Percentiles rank a stretch among this genome's conserved stretches.
Evolutionary conservation across 2,329 filamentous ascomycete species (phyloP).

Genomic region (Xylariaceae sp.): DNA sequence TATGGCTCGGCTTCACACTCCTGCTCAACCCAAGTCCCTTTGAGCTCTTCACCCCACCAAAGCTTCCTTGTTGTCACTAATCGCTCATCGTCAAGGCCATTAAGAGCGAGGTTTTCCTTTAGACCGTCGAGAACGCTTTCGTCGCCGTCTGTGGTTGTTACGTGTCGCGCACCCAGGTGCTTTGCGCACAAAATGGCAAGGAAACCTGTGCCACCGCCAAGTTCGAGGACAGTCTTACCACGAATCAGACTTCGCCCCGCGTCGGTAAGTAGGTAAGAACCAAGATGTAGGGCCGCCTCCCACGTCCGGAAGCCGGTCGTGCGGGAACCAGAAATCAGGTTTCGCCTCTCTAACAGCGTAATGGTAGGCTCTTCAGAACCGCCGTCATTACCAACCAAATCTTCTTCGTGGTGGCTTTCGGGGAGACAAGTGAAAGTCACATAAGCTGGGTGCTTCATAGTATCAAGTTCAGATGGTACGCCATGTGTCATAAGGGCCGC

Average conservation of each 20-base stretch:
- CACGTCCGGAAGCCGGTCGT: constrained; percentile 73
- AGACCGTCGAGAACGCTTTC: constrained; percentile 58
- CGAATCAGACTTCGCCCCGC: constrained; percentile 52
- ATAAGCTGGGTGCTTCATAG: constrained; percentile 64
- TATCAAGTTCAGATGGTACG: constrained; percentile 36
- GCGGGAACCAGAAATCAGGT: constrained; percentile 60
- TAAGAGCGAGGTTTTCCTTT: constrained; percentile 58
- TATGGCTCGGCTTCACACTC: constrained; percentile 33
- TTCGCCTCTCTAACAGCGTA: constrained; percentile 60
- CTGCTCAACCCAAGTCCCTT: constrained; percentile 35
- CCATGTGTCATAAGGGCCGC: constrained; percentile 56
- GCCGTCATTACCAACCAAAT: neutral
- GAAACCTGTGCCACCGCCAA: constrained; percentile 72
- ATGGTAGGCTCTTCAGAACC: constrained; percentile 45
- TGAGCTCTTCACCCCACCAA: constrained; percentile 43
- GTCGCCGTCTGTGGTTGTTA: constrained; percentile 69
- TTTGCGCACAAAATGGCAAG: constrained; percentile 68
- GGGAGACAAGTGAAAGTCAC: constrained; percentile 61
- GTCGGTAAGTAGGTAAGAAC: constrained; percentile 58
- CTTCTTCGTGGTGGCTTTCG: constrained; percentile 4
- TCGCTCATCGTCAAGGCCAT: constrained; percentile 47
- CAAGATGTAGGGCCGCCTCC: constrained; percentile 71
- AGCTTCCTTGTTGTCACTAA: constrained; percentile 36
- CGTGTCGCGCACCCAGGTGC: constrained; percentile 56
- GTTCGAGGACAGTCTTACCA: constrained; percentile 64